A percentile compares a stretch with the other conserved stretches of the same genome.
phyloP scores from a whole-genome alignment of 208 protist genomes.

The Trypanosoma brucei region DNA sequence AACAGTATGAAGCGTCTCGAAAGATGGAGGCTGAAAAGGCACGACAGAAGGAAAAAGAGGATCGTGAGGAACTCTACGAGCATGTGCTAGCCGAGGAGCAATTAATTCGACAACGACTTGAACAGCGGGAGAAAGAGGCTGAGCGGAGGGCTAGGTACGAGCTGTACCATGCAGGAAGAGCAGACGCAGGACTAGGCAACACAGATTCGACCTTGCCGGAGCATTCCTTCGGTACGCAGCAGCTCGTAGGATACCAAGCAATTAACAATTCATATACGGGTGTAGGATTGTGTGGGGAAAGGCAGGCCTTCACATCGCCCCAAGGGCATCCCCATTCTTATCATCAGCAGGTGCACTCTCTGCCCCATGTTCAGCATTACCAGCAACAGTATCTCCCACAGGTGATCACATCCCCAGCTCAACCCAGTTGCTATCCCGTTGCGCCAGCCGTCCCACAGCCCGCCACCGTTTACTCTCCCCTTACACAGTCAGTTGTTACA shows the following conservation, averaged over 20 bases:
- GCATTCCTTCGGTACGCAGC: too few species aligned
- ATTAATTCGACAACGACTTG: slow-evolving; percentile 43
- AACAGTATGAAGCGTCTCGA: slow-evolving; percentile 41
- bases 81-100: slow-evolving; percentile 67
- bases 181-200: too few species aligned
- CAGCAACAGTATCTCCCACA: not conserved
- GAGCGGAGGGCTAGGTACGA: slow-evolving; percentile 15
- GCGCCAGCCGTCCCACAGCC: not conserved
- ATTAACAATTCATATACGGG: too few species aligned
- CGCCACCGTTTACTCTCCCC: not conserved
- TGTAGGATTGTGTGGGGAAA: too few species aligned
- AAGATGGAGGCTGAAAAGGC: slow-evolving; percentile 33
- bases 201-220: too few species aligned
- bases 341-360: too few species aligned
- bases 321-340: too few species aligned
- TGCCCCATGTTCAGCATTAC: too few species aligned
- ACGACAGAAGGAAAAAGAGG: slow-evolving; percentile 24
- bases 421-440: not conserved
- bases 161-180: too few species aligned
- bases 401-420: not conserved
- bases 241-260: too few species aligned
- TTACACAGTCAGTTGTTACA: not conserved
- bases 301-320: too few species aligned
- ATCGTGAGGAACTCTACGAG: slow-evolving; percentile 51
- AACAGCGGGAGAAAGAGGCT: slow-evolving; percentile 29